phyloP scores from a whole-genome alignment of 2,329 filamentous ascomycete genomes.

The Aphanocladium album region DNA sequence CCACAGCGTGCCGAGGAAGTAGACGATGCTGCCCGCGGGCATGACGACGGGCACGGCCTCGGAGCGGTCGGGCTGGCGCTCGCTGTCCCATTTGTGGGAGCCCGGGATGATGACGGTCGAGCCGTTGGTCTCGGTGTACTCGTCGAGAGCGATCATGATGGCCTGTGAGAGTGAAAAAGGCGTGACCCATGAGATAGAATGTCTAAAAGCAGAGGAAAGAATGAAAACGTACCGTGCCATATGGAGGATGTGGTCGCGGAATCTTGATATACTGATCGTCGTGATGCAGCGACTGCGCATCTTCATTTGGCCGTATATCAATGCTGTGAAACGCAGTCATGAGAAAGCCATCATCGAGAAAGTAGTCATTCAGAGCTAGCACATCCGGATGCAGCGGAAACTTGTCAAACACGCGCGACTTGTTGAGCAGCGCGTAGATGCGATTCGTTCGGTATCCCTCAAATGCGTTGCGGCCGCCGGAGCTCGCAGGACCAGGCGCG shows the following conservation, averaged over 20 bases:
- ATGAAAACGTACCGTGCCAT: conserved; percentile 23
- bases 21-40: conserved; percentile 31
- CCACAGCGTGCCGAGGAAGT: conserved; percentile 31
- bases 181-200: not conserved
- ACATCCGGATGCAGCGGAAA: conserved; percentile 30
- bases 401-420: conserved; percentile 33
- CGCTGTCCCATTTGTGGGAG: conserved; percentile 29
- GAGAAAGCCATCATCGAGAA: conserved; percentile 33
- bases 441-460: conserved; percentile 33
- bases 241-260: conserved; percentile 29
- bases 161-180: conserved; percentile 14
- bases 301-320: conserved; percentile 33
- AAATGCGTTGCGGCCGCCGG: conserved; percentile 30
- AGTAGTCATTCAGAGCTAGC: conserved; percentile 34
- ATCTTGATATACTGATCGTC: conserved; percentile 26
- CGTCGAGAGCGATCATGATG: conserved; percentile 27
- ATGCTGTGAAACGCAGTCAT: conserved; percentile 33
- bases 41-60: conserved; percentile 30
- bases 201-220: not conserved
- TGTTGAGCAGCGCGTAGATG: conserved; percentile 34
- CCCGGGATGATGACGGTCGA: conserved; percentile 31
- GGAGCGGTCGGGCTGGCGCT: conserved; percentile 19
- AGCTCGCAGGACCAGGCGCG: conserved; percentile 22
- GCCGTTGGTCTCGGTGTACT: conserved; percentile 29
- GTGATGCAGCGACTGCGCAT: conserved; percentile 32